Base-by-base conservation (phyloP, 768 basidiomycete genomes). In the Wakefieldia striispora region DNA sequence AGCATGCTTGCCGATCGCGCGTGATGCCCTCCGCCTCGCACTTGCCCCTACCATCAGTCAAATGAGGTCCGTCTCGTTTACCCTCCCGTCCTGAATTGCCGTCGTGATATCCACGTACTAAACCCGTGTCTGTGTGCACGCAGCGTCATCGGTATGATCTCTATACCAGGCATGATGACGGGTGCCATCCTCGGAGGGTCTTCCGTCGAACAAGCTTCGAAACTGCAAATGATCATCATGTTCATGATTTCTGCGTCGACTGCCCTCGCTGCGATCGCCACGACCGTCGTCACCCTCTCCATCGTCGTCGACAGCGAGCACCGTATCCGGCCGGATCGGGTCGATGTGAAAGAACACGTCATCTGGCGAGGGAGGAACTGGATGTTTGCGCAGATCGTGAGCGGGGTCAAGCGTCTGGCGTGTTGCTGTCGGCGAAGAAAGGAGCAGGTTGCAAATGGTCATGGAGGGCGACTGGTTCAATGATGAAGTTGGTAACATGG, bases 81-180 rank as follows among this genome's bases (percentile, higher is more conserved):
- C 23, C 1, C 23, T 37, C 36, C 21, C 21, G 1, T 3, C 23
- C 24, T 17, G 4, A 16, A 7, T 4, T 11, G 40, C 40, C 23
- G 6, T 23, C 23, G 27, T 37, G 41, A 49, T 42, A 8, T 10
- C 14, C 20, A 13, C 27, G 13, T 13, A 16, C 36, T 34, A 31
- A 29, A 13, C 29, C 13, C 31, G 4, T 14, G 20, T 20, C 27
- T n/a, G 20, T 29, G 6, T 19, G 20, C 34, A 19, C 27, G 10
- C 49, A 89, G 86, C 60, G 84, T 89, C 40, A 72, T 86, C 8
- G 86, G 87, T 6, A 84, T 87, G 49, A 86, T 88, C 47, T 71
- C 86, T n/a, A 89, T 89, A 47, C 86, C 87, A 1, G 90, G 91
- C 1, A 92, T 91, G 89, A 91, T 94, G 88, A 91, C 88, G 0